These are phyloP conservation scores for Trichoderma atrobrunneum DNA, from an alignment of 2,329 filamentous ascomycete genomes.

Conservation along the genomic window DNA sequence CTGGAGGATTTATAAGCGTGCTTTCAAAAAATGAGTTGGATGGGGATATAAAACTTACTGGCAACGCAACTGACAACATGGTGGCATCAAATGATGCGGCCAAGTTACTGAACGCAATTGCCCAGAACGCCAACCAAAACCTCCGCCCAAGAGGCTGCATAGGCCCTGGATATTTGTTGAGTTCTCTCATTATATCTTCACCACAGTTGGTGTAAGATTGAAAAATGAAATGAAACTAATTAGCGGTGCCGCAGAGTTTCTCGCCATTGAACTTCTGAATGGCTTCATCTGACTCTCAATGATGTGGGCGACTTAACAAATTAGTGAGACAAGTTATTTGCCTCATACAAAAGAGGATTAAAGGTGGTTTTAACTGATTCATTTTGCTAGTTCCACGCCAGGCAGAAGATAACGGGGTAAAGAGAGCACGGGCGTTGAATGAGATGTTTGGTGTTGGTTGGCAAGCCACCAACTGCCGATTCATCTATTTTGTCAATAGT, in stretches of 20 bases:
- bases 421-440: no score
- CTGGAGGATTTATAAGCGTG: not conserved
- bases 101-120: not conserved
- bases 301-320: not conserved
- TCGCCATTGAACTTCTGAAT: not conserved
- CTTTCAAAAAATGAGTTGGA: not conserved
- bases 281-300: not conserved
- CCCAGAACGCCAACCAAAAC: not conserved
- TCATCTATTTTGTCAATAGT: no score
- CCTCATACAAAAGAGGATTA: no score
- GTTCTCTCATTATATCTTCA: not conserved
- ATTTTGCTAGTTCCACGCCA: no score
- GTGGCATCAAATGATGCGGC: not conserved
- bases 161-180: not conserved
- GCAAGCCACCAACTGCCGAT: no score
- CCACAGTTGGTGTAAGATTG: accelerated
- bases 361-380: no score
- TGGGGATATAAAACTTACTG: not conserved
- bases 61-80: not conserved
- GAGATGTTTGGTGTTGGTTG: no score
- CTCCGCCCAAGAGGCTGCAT: not conserved
- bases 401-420: no score
- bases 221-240: not conserved
- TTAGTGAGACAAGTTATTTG: no score
- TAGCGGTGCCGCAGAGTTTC: not conserved